These are phyloP conservation scores for Rubia balearica DNA, from an alignment of 305 asterid species.

Conservation along the genomic window DNA sequence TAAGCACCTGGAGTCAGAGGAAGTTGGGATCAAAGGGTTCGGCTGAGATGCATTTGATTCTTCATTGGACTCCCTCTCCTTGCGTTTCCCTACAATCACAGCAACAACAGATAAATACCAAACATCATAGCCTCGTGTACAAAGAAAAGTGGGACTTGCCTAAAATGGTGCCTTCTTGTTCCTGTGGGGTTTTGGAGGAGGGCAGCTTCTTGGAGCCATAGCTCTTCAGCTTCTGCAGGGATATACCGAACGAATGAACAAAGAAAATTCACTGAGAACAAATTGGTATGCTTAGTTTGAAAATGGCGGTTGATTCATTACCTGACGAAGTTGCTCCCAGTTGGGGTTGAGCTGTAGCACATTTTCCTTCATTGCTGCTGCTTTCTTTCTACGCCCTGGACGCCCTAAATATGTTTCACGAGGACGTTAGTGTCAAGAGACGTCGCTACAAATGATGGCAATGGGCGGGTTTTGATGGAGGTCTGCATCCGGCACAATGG, in stretches of 20 bases:
- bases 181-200: slow-evolving; percentile 28
- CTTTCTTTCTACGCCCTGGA: slow-evolving; percentile 7
- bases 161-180: slow-evolving; percentile 32
- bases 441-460: too few species aligned
- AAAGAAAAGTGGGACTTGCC: slow-evolving; percentile 24
- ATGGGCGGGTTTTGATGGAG: too few species aligned
- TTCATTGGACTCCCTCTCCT: slow-evolving; percentile 48
- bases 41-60: slow-evolving; percentile 36
- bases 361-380: slow-evolving; percentile 20
- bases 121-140: neutral
- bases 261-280: neutral
- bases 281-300: neutral
- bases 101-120: slow-evolving; percentile 5
- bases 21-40: slow-evolving; percentile 65
- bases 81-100: slow-evolving; percentile 57
- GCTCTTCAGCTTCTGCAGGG: slow-evolving; percentile 56
- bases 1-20: slow-evolving; percentile 65
- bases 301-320: slow-evolving; percentile 6
- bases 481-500: too few species aligned
- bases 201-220: slow-evolving; percentile 39
- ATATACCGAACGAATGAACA: neutral
- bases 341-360: slow-evolving; percentile 57
- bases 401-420: neutral
- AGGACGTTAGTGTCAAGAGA: neutral
- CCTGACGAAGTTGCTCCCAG: slow-evolving; percentile 84